Conservation (phyloP, 2,329 filamentous ascomycete genomes). For the Helotiales sp. region DNA sequence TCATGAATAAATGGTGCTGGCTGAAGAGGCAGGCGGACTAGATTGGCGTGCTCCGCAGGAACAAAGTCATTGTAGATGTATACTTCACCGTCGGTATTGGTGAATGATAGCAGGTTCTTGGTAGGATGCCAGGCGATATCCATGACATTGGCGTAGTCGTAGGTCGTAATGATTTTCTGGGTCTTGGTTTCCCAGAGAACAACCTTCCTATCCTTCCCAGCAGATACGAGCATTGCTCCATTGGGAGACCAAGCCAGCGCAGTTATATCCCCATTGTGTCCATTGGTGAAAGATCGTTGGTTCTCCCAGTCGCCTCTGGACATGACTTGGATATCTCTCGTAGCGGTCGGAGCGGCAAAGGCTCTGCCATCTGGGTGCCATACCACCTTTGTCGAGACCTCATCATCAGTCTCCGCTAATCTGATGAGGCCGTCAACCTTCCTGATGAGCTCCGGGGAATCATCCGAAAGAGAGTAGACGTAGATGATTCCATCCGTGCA, state of each 20-base stretch:
- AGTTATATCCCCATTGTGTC: constrained; percentile 84
- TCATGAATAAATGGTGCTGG: constrained; percentile 87
- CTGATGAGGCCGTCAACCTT: constrained; percentile 88
- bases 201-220: constrained; percentile 70
- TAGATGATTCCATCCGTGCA: constrained; percentile 91
- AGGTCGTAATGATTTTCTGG: constrained; percentile 77
- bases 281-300: constrained; percentile 77
- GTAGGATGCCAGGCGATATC: constrained; percentile 90
- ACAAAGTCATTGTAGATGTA: constrained; percentile 83
- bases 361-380: constrained; percentile 97
- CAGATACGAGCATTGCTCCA: constrained; percentile 80
- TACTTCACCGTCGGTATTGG: constrained; percentile 88
- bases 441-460: constrained; percentile 79
- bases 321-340: constrained; percentile 82
- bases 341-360: constrained; percentile 83
- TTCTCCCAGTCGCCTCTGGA: constrained; percentile 90
- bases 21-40: constrained; percentile 66
- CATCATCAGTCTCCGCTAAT: constrained; percentile 75
- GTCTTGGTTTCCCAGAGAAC: constrained; percentile 89
- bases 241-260: constrained; percentile 94
- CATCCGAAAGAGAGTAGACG: constrained; percentile 80
- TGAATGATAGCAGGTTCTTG: constrained; percentile 88
- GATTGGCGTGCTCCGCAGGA: constrained; percentile 58
- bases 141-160: constrained; percentile 83
- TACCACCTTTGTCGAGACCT: constrained; percentile 73